Percentiles rank a stretch among this genome's conserved stretches.
These are phyloP conservation scores for Helicostylum pulchrum DNA, from an alignment of 192 early-diverging fungal species.

Conservation along the genomic window DNA sequence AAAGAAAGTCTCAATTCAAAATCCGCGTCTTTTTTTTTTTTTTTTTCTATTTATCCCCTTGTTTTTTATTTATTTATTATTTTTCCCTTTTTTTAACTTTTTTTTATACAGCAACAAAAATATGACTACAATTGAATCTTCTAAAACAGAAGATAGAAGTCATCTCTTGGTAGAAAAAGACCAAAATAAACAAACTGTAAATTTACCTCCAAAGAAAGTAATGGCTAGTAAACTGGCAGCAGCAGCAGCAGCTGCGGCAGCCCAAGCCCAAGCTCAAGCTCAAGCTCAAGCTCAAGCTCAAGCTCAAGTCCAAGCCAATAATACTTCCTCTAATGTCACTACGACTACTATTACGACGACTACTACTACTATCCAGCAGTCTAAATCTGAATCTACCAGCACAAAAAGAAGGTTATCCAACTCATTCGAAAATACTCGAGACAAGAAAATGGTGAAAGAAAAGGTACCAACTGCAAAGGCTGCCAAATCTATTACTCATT, in stretches of 20 bases:
- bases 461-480: neutral
- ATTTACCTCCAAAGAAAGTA: constrained; percentile 16
- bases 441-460: constrained; percentile 6
- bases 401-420: constrained; percentile 1
- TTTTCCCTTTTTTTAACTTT: too few relatives aligned
- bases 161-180: constrained; percentile 10
- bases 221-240: constrained; percentile 18
- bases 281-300: too few relatives aligned
- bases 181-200: constrained; percentile 12
- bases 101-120: neutral
- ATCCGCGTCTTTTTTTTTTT: too few relatives aligned
- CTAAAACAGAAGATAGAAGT: constrained; percentile 8
- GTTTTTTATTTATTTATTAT: too few relatives aligned
- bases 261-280: neutral
- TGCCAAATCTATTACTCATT: constrained; percentile 38
- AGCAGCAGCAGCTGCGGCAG: constrained; percentile 6
- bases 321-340: neutral
- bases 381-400: neutral
- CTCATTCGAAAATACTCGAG: neutral
- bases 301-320: neutral
- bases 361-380: neutral
- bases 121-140: constrained; percentile 16
- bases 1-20: too few relatives aligned
- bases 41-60: too few relatives aligned
- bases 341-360: too few relatives aligned